Evolutionary conservation across 2,329 filamentous ascomycete genomes (phyloP).

Genomic region (Fusarium camptoceras): DNA sequence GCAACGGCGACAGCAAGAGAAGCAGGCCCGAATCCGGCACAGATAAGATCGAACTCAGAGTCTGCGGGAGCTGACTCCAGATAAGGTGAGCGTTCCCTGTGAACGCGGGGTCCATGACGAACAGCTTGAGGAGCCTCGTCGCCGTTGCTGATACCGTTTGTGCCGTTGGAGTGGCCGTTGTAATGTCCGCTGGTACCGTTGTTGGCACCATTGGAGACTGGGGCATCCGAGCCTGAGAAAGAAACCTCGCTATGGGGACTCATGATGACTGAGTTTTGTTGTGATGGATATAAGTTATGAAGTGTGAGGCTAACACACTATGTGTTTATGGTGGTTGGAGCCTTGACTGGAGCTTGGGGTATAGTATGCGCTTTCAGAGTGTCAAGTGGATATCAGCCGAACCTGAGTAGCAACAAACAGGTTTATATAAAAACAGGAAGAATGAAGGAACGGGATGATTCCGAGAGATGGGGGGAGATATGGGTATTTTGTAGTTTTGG

Average conservation of each 20-base stretch:
- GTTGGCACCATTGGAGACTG: slow-evolving; percentile 35
- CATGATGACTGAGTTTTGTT: slow-evolving; percentile 45
- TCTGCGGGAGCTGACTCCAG: slow-evolving; percentile 55
- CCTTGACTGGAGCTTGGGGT: slow-evolving; percentile 6
- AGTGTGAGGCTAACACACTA: slow-evolving; percentile 8
- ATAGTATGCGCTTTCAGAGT: slow-evolving; percentile 31
- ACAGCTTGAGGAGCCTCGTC: slow-evolving; percentile 36
- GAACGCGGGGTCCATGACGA: slow-evolving; percentile 35
- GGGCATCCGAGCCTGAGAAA: slow-evolving; percentile 45
- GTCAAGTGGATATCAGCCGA: slow-evolving; percentile 11
- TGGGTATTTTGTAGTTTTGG: slow-evolving; percentile 45
- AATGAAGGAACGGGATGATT: slow-evolving; percentile 27
- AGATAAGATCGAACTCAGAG: slow-evolving; percentile 84
- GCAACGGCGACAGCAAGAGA: slow-evolving; percentile 91
- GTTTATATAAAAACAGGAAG: slow-evolving; percentile 15
- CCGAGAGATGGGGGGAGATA: slow-evolving; percentile 39
- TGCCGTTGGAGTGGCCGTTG: slow-evolving; percentile 11
- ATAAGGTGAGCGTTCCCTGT: slow-evolving; percentile 43
- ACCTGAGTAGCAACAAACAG: not conserved
- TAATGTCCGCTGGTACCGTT: slow-evolving; percentile 17
- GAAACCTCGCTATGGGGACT: slow-evolving; percentile 53
- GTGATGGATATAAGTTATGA: slow-evolving; percentile 20
- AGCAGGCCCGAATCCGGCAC: slow-evolving; percentile 92
- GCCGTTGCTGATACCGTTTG: slow-evolving; percentile 35
- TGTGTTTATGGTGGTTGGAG: slow-evolving; percentile 12